phyloP scores from a whole-genome alignment of 768 basidiomycete genomes.

The Tubosaeta brunneosetosa region DNA sequence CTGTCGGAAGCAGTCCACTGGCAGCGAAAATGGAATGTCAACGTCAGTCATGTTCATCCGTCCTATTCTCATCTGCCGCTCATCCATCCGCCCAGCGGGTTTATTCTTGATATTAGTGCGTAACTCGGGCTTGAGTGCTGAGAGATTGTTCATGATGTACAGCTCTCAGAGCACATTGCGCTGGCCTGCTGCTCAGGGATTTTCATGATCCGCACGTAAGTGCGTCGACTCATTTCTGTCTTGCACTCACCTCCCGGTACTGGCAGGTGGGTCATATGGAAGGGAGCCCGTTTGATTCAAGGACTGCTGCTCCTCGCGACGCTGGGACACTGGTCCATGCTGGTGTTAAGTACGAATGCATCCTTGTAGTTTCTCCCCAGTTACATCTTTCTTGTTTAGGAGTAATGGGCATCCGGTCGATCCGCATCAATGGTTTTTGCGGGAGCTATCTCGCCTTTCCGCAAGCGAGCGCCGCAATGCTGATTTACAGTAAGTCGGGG shows the following conservation, averaged over 20 bases:
- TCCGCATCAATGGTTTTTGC: neutral
- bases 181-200: slow-evolving; percentile 20
- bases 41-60: slow-evolving; percentile 11
- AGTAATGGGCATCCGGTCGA: neutral
- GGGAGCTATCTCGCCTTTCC: neutral
- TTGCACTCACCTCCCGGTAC: no score
- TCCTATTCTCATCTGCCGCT: neutral
- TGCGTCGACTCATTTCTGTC: no score
- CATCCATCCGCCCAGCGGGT: no score
- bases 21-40: neutral
- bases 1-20: neutral
- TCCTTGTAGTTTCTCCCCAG: neutral
- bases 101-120: no score
- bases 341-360: slow-evolving; percentile 8
- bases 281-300: slow-evolving; percentile 6
- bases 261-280: slow-evolving; percentile 27
- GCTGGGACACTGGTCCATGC: slow-evolving; percentile 18
- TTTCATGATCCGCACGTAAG: slow-evolving; percentile 25
- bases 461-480: neutral
- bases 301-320: slow-evolving; percentile 9
- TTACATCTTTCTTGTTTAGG: slow-evolving; percentile 3
- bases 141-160: no score
- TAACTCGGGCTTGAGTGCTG: no score
- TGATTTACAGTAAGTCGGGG: slow-evolving; percentile 15
- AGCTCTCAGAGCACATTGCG: neutral